Evolutionary conservation across 306 rosid species (phyloP).

Genomic region (Quercus gilva): DNA sequence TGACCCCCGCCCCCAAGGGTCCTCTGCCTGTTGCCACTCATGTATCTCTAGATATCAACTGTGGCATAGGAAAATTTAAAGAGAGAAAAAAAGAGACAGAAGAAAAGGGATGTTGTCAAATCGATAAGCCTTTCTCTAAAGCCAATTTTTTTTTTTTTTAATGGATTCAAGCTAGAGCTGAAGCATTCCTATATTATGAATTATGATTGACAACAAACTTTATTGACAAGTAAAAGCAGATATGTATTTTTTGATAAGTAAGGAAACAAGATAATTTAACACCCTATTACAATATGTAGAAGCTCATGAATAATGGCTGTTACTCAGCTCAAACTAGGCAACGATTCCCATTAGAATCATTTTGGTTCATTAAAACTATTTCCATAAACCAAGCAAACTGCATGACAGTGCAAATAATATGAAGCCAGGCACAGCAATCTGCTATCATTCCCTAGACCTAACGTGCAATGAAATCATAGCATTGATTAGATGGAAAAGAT

Average conservation of each 20-base stretch:
- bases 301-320: too few species aligned
- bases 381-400: neutral
- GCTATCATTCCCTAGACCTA: neutral
- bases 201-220: neutral
- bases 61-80: neutral
- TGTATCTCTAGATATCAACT: slow-evolving; percentile 25
- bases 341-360: neutral
- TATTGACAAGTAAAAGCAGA: neutral
- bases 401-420: neutral
- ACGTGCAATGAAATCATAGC: neutral
- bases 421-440: too few species aligned
- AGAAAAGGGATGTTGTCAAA: neutral
- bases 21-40: slow-evolving; percentile 72
- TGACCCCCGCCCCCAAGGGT: slow-evolving; percentile 68
- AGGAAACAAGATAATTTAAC: too few species aligned
- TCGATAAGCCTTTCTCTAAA: neutral
- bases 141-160: neutral
- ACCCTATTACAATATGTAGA: too few species aligned
- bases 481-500: neutral
- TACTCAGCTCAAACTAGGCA: too few species aligned
- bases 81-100: neutral
- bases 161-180: neutral
- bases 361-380: neutral
- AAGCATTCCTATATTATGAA: neutral
- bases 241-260: too few species aligned